Percentiles rank a stretch among this genome's conserved stretches.
Conservation (phyloP, 768 basidiomycete genomes). For the Vararia minispora region DNA sequence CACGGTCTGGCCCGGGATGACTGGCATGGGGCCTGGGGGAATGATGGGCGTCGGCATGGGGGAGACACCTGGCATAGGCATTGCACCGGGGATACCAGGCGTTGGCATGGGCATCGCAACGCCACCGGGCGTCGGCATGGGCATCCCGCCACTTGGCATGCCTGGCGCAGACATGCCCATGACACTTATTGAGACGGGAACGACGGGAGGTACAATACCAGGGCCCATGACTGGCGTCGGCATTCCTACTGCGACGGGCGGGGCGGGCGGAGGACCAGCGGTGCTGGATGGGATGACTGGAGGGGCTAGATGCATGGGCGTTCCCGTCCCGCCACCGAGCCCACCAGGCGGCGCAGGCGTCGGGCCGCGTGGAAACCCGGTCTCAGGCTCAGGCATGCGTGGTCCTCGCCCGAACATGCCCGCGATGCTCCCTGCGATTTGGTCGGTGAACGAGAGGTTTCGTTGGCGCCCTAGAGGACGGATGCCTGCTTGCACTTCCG, state of each 20-base stretch:
- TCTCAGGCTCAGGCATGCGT: slow-evolving; percentile 6
- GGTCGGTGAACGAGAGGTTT: too few relatives aligned
- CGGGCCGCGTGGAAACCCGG: not conserved
- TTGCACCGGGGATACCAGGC: not conserved
- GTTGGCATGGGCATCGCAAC: not conserved
- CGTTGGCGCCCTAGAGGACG: too few relatives aligned
- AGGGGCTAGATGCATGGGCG: slow-evolving; percentile 6
- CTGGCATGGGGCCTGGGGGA: not conserved
- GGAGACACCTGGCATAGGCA: not conserved
- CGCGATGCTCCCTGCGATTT: too few relatives aligned
- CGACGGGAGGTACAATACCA: not conserved
- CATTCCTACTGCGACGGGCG: slow-evolving; percentile 2
- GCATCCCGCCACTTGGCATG: slow-evolving; percentile 1
- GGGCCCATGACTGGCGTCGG: slow-evolving; percentile 6
- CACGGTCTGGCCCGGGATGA: slow-evolving; percentile 3
- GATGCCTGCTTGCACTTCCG: too few relatives aligned
- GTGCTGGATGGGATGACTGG: slow-evolving; percentile 2
- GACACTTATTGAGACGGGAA: not conserved
- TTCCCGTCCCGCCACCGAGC: not conserved
- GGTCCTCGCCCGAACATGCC: too few relatives aligned
- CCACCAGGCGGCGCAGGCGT: not conserved
- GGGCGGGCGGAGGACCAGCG: slow-evolving; percentile 5
- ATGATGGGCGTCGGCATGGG: not conserved
- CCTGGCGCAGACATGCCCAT: slow-evolving; percentile 1
- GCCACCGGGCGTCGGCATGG: slow-evolving; percentile 1